These are phyloP conservation scores for Tilletia walkeri DNA, from an alignment of 1,284 basidiomycete species.

Conservation along the genomic window DNA sequence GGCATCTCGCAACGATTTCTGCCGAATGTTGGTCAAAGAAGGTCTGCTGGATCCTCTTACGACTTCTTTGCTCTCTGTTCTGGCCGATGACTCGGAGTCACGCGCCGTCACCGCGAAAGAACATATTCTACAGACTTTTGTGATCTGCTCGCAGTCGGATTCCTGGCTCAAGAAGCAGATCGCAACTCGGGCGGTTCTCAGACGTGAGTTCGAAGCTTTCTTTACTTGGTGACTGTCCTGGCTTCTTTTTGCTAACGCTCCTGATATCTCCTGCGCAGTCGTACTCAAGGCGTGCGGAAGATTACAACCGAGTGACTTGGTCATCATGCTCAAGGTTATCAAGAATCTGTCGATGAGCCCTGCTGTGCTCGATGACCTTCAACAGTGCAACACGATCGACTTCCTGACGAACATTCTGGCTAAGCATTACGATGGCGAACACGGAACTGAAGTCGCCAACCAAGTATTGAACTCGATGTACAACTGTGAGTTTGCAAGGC, in stretches of 20 bases:
- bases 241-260: too few species aligned
- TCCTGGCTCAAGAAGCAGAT: slow-evolving; percentile 85
- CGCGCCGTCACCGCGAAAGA: slow-evolving; percentile 69
- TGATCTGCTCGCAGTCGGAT: slow-evolving; percentile 92
- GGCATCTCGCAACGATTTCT: slow-evolving; percentile 95
- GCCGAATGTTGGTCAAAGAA: slow-evolving; percentile 94
- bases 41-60: slow-evolving; percentile 89
- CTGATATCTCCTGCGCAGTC: neutral
- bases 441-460: slow-evolving; percentile 66
- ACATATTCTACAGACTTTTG: slow-evolving; percentile 83
- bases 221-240: neutral
- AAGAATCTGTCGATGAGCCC: slow-evolving; percentile 83
- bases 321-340: slow-evolving; percentile 86
- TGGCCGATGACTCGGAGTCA: slow-evolving; percentile 68
- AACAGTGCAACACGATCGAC: slow-evolving; percentile 93
- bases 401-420: slow-evolving; percentile 79
- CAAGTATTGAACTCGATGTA: slow-evolving; percentile 52
- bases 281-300: slow-evolving; percentile 11
- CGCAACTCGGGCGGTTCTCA: slow-evolving; percentile 80
- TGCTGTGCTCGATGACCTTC: slow-evolving; percentile 82
- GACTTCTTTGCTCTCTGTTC: slow-evolving; percentile 80
- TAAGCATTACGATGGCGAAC: slow-evolving; percentile 72
- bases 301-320: slow-evolving; percentile 73
- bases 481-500: slow-evolving; percentile 27
- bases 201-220: slow-evolving; percentile 62